phyloP scores from a whole-genome alignment of 192 early-diverging fungal species.

The Coemansia sp. region DNA sequence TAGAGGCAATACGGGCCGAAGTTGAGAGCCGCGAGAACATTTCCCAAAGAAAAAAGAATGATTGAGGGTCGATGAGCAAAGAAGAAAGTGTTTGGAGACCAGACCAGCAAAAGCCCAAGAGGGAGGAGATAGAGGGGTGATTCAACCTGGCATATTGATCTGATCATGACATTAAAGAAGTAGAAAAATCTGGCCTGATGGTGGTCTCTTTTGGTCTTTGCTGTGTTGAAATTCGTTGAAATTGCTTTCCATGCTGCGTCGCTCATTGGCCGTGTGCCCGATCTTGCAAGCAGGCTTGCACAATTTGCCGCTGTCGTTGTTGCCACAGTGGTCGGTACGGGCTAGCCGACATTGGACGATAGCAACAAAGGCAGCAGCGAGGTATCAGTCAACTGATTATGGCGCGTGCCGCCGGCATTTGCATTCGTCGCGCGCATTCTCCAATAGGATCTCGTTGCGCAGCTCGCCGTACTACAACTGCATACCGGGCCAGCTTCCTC shows the following conservation, averaged over 20 bases:
- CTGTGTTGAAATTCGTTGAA: not conserved
- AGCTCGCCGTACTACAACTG: conserved; percentile 26
- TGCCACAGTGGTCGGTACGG: not conserved
- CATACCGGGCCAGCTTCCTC: not conserved
- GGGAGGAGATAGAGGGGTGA: not conserved
- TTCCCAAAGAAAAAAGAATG: conserved; percentile 7
- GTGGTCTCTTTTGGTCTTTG: not conserved
- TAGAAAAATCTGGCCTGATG: not conserved
- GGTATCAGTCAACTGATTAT: not conserved
- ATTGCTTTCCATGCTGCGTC: not conserved
- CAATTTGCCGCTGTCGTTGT: not conserved
- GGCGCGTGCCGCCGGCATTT: not conserved
- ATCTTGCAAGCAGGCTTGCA: not conserved
- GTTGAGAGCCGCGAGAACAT: conserved; percentile 33
- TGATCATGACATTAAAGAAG: not conserved
- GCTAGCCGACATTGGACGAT: not conserved
- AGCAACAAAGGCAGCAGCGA: not conserved
- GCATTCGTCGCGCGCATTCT: not conserved
- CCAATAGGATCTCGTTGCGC: not conserved
- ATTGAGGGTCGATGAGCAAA: not conserved
- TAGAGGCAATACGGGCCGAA: conserved; percentile 31
- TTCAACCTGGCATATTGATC: not conserved
- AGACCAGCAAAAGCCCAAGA: not conserved
- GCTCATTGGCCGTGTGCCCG: not conserved
- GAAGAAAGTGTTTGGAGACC: not conserved